Evolutionary conservation across 2,329 filamentous ascomycete genomes (phyloP).

Genomic region (Verticillium albo-atrum): DNA sequence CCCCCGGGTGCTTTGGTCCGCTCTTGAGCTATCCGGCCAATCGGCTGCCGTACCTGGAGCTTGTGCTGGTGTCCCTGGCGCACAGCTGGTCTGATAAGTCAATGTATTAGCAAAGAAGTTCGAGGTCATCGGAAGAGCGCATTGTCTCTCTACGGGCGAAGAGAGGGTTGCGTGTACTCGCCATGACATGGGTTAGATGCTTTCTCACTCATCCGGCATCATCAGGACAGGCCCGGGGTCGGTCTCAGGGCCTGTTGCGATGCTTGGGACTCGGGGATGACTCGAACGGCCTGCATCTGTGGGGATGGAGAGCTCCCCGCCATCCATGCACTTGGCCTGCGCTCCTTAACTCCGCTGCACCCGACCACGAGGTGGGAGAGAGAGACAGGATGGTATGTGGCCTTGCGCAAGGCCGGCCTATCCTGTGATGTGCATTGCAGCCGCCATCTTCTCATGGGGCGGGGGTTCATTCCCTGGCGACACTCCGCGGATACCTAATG

Average conservation of each 20-base stretch:
- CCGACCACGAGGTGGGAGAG: neutral
- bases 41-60: neutral
- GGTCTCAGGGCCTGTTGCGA: neutral
- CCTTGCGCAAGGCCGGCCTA: neutral
- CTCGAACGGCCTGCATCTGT: neutral
- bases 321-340: neutral
- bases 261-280: neutral
- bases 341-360: neutral
- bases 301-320: neutral
- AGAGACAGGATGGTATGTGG: neutral
- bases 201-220: no score
- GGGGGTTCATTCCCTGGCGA: neutral
- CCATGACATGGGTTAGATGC: no score
- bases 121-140: neutral
- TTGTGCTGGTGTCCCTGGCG: neutral
- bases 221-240: no score
- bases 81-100: neutral
- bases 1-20: neutral
- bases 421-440: neutral
- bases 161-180: no score
- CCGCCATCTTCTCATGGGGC: no score
- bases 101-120: neutral
- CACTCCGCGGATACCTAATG: no score
- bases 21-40: neutral
- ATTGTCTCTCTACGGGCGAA: no score